Evolutionary conservation across 805 yeast genomes (phyloP), one percentile per base, ranked within the genome.

Genomic region (Ogataea kodamae): DNA sequence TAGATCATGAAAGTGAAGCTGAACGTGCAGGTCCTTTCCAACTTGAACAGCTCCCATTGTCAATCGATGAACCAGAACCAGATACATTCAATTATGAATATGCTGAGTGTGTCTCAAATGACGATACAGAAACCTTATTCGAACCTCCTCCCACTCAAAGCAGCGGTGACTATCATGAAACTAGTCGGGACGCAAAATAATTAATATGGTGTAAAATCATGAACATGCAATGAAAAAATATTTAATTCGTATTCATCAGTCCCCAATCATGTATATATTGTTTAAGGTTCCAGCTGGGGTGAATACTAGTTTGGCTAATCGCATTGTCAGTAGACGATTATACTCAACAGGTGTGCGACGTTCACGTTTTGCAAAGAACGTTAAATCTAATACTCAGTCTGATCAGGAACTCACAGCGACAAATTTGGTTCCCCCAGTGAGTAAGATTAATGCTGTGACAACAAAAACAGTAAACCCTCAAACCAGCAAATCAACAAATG

Each of bases 1-100:
- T 74, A 6, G 77, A 73, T 30, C 40, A 42, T 18, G 47, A 48
- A 22, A 9, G 33, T 18, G 28, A 24, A 3, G 30, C 33, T 6
- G 55, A 50, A 18, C 7, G 11, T 8, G 22, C 21, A 6, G n/a
- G 28, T 13, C 26, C 33, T 15, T 6, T 25, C 9, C 28, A 26
- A 9, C 20, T 26, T 12, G 16, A 31, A 5, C 31, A 28, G 11
- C n/a, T n/a, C n/a, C n/a, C n/a, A n/a, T n/a, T n/a, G n/a, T n/a
- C n/a, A n/a, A n/a, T n/a, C n/a, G 21, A 20, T 4, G 44, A 34
- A 22, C 30, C 31, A 10, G 46, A 40, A 18, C 30, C 31, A 10
- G 46, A 40, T 22, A 37, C 30, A 22, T 46, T 46, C 21, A 31
- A 43, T 13, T 15, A 36, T 5, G 46, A 46, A 13, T 46, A 40